Conservation (phyloP, 2,329 filamentous ascomycete genomes). For the Metarhizium robertsii region DNA sequence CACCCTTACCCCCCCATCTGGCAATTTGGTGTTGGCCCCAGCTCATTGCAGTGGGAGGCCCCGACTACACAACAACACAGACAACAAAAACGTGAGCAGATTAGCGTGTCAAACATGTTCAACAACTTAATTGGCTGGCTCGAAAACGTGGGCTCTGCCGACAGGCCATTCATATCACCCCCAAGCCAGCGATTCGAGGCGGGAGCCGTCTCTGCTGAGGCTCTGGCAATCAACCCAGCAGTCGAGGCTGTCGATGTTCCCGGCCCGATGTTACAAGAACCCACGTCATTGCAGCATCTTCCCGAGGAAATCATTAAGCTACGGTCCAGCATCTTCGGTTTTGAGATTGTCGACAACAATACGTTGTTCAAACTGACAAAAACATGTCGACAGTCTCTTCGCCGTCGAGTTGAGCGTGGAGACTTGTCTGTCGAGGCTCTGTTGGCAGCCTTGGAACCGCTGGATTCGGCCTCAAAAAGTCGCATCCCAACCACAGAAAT, state of each 20-base stretch:
- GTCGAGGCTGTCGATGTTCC: background rate
- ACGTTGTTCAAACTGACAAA: constrained; percentile 4
- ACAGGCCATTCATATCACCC: constrained; percentile 11
- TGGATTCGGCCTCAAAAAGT: constrained; percentile 9
- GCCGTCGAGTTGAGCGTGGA: constrained; percentile 8
- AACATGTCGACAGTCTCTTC: constrained; percentile 8
- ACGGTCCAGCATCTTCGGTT: constrained; percentile 6
- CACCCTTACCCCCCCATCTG: constrained; percentile 31
- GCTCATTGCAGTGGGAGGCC: constrained; percentile 44
- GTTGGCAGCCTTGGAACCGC: constrained; percentile 9
- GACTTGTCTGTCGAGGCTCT: constrained; percentile 9
- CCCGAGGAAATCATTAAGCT: constrained; percentile 10
- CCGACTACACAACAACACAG: constrained; percentile 27
- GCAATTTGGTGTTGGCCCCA: constrained; percentile 34
- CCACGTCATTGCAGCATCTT: background rate
- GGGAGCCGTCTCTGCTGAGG: constrained; percentile 3
- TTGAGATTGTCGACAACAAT: constrained; percentile 2
- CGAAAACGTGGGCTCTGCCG: constrained; percentile 11
- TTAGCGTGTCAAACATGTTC: constrained; percentile 12
- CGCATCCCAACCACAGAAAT: constrained; percentile 7
- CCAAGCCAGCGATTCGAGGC: background rate
- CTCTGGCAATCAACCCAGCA: background rate
- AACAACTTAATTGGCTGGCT: constrained; percentile 21
- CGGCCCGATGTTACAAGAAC: background rate
- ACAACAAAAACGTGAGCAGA: constrained; percentile 12